A percentile compares a stretch with the other conserved stretches of the same genome.
phyloP scores from a whole-genome alignment of 2,329 filamentous ascomycete species.

The Dactylellina drechsleri region DNA sequence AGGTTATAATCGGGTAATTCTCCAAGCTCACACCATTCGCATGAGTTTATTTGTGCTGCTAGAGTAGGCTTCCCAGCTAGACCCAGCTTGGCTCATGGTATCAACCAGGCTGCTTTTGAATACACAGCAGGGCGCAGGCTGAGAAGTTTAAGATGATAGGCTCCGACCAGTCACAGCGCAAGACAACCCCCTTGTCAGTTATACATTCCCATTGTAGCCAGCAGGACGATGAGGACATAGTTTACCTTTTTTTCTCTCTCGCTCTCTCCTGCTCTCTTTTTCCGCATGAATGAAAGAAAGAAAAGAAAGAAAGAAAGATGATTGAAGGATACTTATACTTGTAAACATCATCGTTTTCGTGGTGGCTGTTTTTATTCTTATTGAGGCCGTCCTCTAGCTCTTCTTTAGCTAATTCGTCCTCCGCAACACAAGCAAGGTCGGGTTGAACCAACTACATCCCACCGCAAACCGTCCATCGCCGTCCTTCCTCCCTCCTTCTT shows the following conservation, averaged over 20 bases:
- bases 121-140: conserved; percentile 36
- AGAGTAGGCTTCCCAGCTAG: too few relatives aligned
- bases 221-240: background rate
- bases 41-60: too few relatives aligned
- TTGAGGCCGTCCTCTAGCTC: too few relatives aligned
- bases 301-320: background rate
- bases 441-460: conserved; percentile 1
- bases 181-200: conserved; percentile 13
- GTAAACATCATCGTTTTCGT: too few relatives aligned
- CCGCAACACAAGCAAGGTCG: too few relatives aligned
- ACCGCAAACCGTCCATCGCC: conserved; percentile 16
- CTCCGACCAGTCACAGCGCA: conserved; percentile 44
- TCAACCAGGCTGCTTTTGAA: conserved; percentile 34
- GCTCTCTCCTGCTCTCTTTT: background rate
- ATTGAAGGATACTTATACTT: too few relatives aligned
- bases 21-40: too few relatives aligned
- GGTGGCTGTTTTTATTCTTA: too few relatives aligned
- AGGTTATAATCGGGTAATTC: conserved; percentile 5
- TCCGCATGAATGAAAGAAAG: background rate
- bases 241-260: background rate
- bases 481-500: background rate
- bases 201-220: conserved; percentile 14
- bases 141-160: conserved; percentile 37
- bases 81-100: conserved; percentile 12
- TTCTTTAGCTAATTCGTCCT: too few relatives aligned